Base-by-base conservation (phyloP, 352 stramenopile genomes). In the Globisporangium ultimum region DNA sequence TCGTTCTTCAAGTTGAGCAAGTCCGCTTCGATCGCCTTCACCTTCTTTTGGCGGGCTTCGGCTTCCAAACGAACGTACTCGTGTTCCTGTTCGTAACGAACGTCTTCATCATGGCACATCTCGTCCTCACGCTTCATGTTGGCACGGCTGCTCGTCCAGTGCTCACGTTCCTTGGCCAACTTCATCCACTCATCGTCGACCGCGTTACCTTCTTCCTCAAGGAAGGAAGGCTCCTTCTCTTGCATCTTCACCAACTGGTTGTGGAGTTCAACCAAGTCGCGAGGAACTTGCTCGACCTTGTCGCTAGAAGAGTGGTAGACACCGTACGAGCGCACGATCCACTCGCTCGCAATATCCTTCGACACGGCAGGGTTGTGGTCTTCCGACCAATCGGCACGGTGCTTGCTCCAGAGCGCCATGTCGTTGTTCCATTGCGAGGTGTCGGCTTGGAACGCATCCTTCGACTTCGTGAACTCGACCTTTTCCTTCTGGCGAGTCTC, bases 71-170 rank as follows among this genome's bases (percentile, higher is more conserved):
- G 78, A 32, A 95, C 86, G 34, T 80, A 91, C 48, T 95, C 84
- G 71, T 95, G 86, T 66, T 95, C 86, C 61, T 91, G 80, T 52
- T 87, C 85, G 75, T 93, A 95, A 5, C 86, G 81, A 20, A 76
- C 59, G 61, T 95, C 86, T 58, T 95, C 86, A 54, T 95, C 86
- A 34, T 71, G 71, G 70, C 86, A 95, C 81, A 93, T 90, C 46
- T 93, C 82, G 49, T 95, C 86, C 61, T 95, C 86, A 21, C 84
- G 79, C 74, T 95, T 95, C 86, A 95, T 95, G 73, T 93, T 92
- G 5, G 86, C 79, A 51, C 86, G 86, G 63, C 87, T 87, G 53
- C 81, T 88, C 4, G 86, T 91, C 86, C 86, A 95, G 76, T 95
- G 84, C 71, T 95, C 86, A 46, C 86, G 86, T 60, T 95, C 86